A percentile compares a stretch with the other conserved stretches of the same genome.
phyloP scores from a whole-genome alignment of 306 rosid genomes.

The Cyclanthera cordifolia region DNA sequence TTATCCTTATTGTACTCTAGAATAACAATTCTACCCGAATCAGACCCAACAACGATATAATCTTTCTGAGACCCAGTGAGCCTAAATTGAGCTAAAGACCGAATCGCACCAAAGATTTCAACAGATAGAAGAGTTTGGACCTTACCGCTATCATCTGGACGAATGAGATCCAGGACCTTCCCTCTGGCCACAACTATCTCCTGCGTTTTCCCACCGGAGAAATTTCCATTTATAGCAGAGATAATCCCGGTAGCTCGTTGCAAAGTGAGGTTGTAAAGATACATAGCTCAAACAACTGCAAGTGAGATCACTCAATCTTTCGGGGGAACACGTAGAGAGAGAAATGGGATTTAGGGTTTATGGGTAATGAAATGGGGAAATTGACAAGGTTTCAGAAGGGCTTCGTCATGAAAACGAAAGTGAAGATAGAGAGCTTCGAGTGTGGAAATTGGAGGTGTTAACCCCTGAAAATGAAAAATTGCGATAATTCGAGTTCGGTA shows the following conservation, averaged over 20 bases:
- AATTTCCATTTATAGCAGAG: slow-evolving; percentile 82
- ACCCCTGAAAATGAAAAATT: slow-evolving; percentile 7
- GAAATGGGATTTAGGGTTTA: neutral
- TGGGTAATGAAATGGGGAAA: neutral
- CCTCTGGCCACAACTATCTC: slow-evolving; percentile 90
- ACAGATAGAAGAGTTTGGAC: slow-evolving; percentile 88
- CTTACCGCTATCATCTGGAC: slow-evolving; percentile 86
- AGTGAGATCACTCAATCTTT: neutral
- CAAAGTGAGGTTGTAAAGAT: slow-evolving; percentile 82
- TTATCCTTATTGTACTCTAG: slow-evolving; percentile 80
- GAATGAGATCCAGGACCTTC: slow-evolving; percentile 85
- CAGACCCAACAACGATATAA: slow-evolving; percentile 78
- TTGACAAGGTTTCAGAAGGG: neutral
- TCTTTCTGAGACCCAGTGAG: slow-evolving; percentile 84
- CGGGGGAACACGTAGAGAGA: neutral
- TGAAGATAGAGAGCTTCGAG: neutral
- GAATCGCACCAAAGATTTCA: slow-evolving; percentile 76
- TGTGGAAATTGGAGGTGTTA: neutral
- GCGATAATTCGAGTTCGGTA: slow-evolving; percentile 3
- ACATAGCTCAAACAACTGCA: slow-evolving; percentile 34
- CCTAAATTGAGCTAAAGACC: slow-evolving; percentile 76
- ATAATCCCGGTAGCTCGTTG: slow-evolving; percentile 88
- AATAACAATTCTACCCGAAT: slow-evolving; percentile 83
- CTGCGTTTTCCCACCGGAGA: slow-evolving; percentile 90
- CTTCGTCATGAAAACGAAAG: neutral